phyloP scores from a whole-genome alignment of 192 early-diverging fungal species.

The Coemansia sp. region DNA sequence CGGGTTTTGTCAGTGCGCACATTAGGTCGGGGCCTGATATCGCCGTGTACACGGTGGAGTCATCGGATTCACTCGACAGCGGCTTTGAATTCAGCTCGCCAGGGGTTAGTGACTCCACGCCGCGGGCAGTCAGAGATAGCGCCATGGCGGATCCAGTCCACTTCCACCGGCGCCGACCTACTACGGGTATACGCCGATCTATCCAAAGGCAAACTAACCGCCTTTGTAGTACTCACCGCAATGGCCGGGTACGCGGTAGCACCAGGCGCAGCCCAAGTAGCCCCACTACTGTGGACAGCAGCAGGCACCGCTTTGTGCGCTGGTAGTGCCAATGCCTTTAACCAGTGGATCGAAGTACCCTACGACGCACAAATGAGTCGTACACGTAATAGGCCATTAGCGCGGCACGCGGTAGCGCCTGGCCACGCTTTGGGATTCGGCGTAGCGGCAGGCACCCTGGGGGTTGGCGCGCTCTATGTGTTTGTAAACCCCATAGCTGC shows the following conservation, averaged over 20 bases:
- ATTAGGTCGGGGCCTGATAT: neutral
- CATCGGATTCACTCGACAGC: neutral
- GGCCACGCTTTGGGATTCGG: slow-evolving; percentile 81
- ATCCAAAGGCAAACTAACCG: slow-evolving; percentile 83
- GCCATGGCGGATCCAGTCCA: slow-evolving; percentile 36
- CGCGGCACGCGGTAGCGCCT: slow-evolving; percentile 74
- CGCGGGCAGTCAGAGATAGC: neutral
- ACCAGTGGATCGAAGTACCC: slow-evolving; percentile 94
- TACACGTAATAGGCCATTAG: slow-evolving; percentile 85
- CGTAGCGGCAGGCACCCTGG: slow-evolving; percentile 64
- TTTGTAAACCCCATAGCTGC: slow-evolving; percentile 91
- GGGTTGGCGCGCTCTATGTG: slow-evolving; percentile 63
- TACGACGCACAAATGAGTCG: slow-evolving; percentile 98
- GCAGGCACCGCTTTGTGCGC: slow-evolving; percentile 87
- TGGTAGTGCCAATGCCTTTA: slow-evolving; percentile 88
- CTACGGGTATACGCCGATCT: slow-evolving; percentile 70
- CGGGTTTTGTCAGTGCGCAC: neutral
- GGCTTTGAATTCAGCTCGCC: neutral
- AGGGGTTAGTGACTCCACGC: neutral
- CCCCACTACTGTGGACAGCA: slow-evolving; percentile 77
- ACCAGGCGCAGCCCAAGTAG: slow-evolving; percentile 63
- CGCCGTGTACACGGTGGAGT: neutral
- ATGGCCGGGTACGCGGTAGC: slow-evolving; percentile 96
- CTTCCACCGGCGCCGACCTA: slow-evolving; percentile 8
- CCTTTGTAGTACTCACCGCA: slow-evolving; percentile 87